Evolutionary conservation across 805 yeast species (phyloP), one percentile per base, ranked within the genome.

Genomic region (Cyberlindnera maclurae): DNA sequence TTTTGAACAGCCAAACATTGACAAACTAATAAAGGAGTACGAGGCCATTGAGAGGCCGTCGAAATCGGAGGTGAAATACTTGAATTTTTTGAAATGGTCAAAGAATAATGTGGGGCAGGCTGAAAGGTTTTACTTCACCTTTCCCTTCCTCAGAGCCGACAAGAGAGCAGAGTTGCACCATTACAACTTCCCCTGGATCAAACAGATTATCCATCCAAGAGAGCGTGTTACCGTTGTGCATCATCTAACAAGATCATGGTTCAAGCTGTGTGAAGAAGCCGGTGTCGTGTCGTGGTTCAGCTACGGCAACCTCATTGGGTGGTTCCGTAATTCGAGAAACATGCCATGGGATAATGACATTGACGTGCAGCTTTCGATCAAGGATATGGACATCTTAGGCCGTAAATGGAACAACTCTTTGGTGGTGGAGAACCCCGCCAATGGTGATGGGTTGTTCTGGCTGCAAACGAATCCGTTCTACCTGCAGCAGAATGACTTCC

Each of bases 271-370:
- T 24, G 51, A 60, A 13, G 59, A 64, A 12, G 58, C 67, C 15
- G 70, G 67, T 2, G 38, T 52, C 31, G 45, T 79, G 5, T 69
- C 81, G 0, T 79, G 84, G 82, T 64, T 79, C 27, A 74, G 79
- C 5, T 82, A 77, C 55, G 85, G 85, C 3, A 63, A 82, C 9
- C 60, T 79, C 41, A 63, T 79, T 20, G 79, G 81, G 7, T 78
- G 79, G 73, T 70, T 71, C 46, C 76, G 75, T 69, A 75, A 73
- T 51, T 82, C 80, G 1, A 54, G 73, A 42, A 59, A 65, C 5
- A 62, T 78, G 45, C 79, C 79, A 7, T 78, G 81, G 80, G 84
- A 77, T 54, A 62, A 64, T 33, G 82, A 77, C 49, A 58, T 74
- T 26, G 83, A 78, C 58, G 79, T 75, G n/a, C 81, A 77, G 49